These are phyloP conservation scores for Ziziphus jujuba DNA, from an alignment of 306 rosid genomes.

Conservation along the genomic window DNA sequence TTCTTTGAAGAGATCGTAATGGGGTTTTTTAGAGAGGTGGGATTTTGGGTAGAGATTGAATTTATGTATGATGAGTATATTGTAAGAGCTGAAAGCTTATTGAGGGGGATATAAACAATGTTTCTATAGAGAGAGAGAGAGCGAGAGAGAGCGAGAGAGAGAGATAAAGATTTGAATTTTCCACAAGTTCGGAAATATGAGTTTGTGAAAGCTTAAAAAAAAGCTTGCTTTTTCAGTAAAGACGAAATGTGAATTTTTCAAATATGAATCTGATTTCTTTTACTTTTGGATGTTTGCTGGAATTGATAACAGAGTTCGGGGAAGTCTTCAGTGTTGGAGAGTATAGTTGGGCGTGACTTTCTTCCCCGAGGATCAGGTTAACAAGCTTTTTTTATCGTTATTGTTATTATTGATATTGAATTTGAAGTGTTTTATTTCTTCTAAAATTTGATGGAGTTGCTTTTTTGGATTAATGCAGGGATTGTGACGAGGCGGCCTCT, in stretches of 20 bases:
- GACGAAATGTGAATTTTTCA: not conserved
- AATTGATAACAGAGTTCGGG: conserved; percentile 80
- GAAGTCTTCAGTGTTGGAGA: conserved; percentile 93
- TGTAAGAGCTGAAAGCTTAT: no score
- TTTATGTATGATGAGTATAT: not conserved
- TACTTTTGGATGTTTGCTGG: not conserved
- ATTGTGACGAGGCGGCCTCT: conserved; percentile 94
- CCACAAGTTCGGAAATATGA: no score
- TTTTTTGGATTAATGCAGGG: conserved; percentile 49
- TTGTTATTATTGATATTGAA: not conserved
- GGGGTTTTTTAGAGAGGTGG: not conserved
- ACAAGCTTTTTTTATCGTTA: not conserved
- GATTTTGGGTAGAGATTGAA: conserved; percentile 5
- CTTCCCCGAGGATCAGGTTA: conserved; percentile 97
- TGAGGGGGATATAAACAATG: no score
- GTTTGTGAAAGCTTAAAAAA: not conserved
- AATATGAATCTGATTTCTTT: not conserved
- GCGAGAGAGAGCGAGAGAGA: not conserved
- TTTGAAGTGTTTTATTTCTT: not conserved
- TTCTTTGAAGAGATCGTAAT: not conserved
- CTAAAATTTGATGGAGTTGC: not conserved
- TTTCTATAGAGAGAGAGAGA: no score
- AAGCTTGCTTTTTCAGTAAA: not conserved
- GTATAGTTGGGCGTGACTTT: conserved; percentile 96
- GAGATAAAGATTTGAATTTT: no score